Conservation (phyloP, 2,329 filamentous ascomycete species). For the Fusarium camptoceras region DNA sequence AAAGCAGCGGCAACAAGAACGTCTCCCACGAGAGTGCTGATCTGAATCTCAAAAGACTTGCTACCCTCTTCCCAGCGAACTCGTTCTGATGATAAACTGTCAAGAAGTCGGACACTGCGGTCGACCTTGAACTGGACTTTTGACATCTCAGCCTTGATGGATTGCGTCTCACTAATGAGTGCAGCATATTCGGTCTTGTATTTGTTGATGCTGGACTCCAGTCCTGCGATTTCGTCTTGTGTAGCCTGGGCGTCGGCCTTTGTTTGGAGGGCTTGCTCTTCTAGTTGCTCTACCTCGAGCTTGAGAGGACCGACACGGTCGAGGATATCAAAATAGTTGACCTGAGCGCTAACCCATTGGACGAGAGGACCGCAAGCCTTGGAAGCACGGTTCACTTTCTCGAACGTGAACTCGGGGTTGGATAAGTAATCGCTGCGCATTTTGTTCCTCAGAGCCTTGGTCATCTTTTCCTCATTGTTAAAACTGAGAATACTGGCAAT, state of each 20-base stretch:
- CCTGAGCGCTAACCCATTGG: slow-evolving; percentile 96
- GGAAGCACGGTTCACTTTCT: slow-evolving; percentile 94
- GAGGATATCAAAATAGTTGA: slow-evolving; percentile 97
- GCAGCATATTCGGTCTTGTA: slow-evolving; percentile 98
- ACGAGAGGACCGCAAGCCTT: slow-evolving; percentile 97
- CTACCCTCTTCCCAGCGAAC: slow-evolving; percentile 96
- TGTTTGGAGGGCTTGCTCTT: slow-evolving; percentile 89
- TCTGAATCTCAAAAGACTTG: slow-evolving; percentile 98
- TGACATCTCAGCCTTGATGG: slow-evolving; percentile 97
- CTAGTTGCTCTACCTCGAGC: slow-evolving; percentile 87
- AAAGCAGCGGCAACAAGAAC: slow-evolving; percentile 97
- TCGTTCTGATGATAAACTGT: slow-evolving; percentile 94
- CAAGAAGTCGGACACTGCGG: slow-evolving; percentile 91
- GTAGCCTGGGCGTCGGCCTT: slow-evolving; percentile 94
- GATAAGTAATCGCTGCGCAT: slow-evolving; percentile 95
- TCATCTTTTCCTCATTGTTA: slow-evolving; percentile 96
- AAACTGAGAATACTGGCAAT: slow-evolving; percentile 98
- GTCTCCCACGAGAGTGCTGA: slow-evolving; percentile 94
- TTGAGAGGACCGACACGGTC: slow-evolving; percentile 93
- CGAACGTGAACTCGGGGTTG: slow-evolving; percentile 95
- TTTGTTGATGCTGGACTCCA: slow-evolving; percentile 90
- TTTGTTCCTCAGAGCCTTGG: slow-evolving; percentile 79
- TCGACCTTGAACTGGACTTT: slow-evolving; percentile 98
- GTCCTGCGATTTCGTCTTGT: slow-evolving; percentile 82
- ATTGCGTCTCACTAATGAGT: slow-evolving; percentile 95